Base-by-base conservation (phyloP, 2,329 filamentous ascomycete species). In the Diaporthe australafricana region DNA sequence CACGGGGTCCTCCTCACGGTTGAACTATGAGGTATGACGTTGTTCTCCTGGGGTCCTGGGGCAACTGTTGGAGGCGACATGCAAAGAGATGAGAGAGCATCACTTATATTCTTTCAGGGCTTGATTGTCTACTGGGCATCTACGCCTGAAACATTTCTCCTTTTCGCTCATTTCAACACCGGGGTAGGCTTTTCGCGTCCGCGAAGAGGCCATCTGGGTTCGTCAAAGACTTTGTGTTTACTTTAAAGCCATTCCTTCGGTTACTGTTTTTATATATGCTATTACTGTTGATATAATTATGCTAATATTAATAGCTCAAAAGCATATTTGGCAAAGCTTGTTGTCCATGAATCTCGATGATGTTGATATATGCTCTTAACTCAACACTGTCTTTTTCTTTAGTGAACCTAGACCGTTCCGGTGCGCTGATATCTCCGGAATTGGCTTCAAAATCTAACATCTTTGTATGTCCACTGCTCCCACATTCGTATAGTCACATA, bases 381-480 rank as follows among this genome's bases (percentile, higher is more conserved):
- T n/a, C 5, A 8, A 16, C 11, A 5, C 16, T n/a, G 5, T 11
- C 2, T 14, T 5, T 8, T 25, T 62, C 57, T 62, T 17, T 3
- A 40, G 3, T 2, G 0, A 35, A 17, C 17, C 8, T 2, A 0
- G 16, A n/a, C 3, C 7, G 32, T 3, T 32, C 25, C 30, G 3
- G 20, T 17, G 9, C 20, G 6, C n/a, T n/a, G n/a, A n/a, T n/a
- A 27, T 22, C 17, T 35, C 30, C n/a, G 12, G 22, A 3, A 1
- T 25, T 35, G 12, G 7, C 14, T n/a, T 2, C 47, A n/a, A 48
- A 8, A 2, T 8, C 5, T 17, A 16, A 11, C 11, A 32, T 11
- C 3, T 62, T 9, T n/a, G 0, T 16, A 12, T 17, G 11, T 8
- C 2, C 22, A 8, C 25, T 16, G 9, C 16, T 42, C 11, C 38